These are phyloP conservation scores for Kuraishia cidri DNA, from an alignment of 805 yeast species.

Conservation along the genomic window DNA sequence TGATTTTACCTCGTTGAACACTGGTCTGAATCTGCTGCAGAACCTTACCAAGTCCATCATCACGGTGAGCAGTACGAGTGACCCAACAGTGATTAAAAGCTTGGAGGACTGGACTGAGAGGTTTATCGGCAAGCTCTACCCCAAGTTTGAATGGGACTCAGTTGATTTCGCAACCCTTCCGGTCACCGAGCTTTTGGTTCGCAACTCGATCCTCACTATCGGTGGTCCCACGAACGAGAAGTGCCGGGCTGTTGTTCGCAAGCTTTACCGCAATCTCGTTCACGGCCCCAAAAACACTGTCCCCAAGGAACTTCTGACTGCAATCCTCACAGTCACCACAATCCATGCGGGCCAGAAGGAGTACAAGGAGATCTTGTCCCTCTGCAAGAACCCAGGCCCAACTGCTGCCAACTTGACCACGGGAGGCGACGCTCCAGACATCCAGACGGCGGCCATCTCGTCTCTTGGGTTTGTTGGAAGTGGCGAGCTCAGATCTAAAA, in stretches of 20 bases:
- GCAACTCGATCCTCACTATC: conserved; percentile 32
- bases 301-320: conserved; percentile 41
- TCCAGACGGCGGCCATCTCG: conserved; percentile 48
- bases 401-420: conserved; percentile 29
- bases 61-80: conserved; percentile 5
- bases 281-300: conserved; percentile 44
- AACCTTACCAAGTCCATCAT: conserved; percentile 18
- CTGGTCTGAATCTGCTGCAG: conserved; percentile 25
- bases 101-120: neutral
- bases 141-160: conserved; percentile 28
- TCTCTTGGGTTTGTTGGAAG: conserved; percentile 42
- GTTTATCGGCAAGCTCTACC: conserved; percentile 9
- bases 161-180: conserved; percentile 12
- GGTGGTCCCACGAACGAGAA: conserved; percentile 18
- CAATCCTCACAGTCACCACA: conserved; percentile 33
- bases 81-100: conserved; percentile 1
- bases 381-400: conserved; percentile 40
- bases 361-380: conserved; percentile 49
- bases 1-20: conserved; percentile 24
- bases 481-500: conserved; percentile 36
- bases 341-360: conserved; percentile 27
- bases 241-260: conserved; percentile 23
- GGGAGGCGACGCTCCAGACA: conserved; percentile 16
- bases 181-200: conserved; percentile 29
- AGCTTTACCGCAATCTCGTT: conserved; percentile 35